A percentile compares a stretch with the other conserved stretches of the same genome.
Conservation (phyloP, 768 basidiomycete species). For the Grammothele lineata region DNA sequence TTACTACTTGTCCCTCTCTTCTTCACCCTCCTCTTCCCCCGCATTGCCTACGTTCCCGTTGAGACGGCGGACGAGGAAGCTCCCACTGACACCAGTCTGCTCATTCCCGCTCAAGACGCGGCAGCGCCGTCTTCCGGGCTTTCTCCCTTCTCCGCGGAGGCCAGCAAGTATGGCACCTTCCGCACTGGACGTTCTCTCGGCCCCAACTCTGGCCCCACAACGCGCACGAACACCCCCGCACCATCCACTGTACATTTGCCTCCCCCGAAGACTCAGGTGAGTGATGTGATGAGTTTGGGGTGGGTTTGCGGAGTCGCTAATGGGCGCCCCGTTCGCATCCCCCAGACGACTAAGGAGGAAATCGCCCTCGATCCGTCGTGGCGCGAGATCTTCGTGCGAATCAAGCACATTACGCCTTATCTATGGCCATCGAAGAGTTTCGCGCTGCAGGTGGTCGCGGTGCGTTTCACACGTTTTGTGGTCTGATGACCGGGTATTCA, state of each 20-base stretch:
- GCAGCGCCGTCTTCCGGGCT: constrained; percentile 49
- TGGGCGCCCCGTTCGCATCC: constrained; percentile 9
- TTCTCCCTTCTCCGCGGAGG: constrained; percentile 37
- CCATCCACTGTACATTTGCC: constrained; percentile 32
- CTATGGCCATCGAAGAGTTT: constrained; percentile 75
- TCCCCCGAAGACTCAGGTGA: constrained; percentile 22
- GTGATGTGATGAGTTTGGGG: constrained; percentile 4
- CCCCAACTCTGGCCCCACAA: constrained; percentile 50
- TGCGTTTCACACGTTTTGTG: constrained; percentile 30
- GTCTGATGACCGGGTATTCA: constrained; percentile 5
- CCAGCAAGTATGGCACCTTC: constrained; percentile 77
- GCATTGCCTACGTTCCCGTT: constrained; percentile 56
- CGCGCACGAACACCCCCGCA: constrained; percentile 39
- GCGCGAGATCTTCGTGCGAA: constrained; percentile 61
- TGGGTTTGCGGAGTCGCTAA: constrained; percentile 6
- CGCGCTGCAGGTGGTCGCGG: constrained; percentile 66
- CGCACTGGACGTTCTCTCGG: constrained; percentile 43
- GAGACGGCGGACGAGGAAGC: constrained; percentile 27
- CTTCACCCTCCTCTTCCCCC: constrained; percentile 57
- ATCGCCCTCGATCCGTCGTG: constrained; percentile 63
- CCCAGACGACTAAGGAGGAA: constrained; percentile 39
- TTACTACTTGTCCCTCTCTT: constrained; percentile 59
- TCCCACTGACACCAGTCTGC: constrained; percentile 48
- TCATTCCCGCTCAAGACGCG: constrained; percentile 46
- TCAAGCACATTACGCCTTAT: constrained; percentile 68